Evolutionary conservation across 352 stramenopile genomes (phyloP).

Genomic region (Ophiocytium majus): DNA sequence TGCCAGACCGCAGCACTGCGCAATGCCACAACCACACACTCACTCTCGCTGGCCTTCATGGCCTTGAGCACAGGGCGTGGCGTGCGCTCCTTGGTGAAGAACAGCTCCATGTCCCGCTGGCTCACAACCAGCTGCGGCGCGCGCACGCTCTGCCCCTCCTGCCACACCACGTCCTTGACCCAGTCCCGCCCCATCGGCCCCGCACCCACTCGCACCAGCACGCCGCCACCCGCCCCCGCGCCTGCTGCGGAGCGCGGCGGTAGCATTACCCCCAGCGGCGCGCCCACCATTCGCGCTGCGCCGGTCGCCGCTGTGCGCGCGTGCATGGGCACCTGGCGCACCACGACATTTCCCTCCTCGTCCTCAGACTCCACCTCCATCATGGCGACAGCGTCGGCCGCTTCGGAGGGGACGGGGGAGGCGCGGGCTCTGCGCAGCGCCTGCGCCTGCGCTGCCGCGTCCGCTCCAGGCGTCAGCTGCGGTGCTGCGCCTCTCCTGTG

Average conservation of each 20-base stretch:
- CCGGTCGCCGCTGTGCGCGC: background rate
- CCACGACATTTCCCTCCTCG: constrained; percentile 7
- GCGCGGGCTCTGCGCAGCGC: background rate
- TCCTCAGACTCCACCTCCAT: constrained; percentile 16
- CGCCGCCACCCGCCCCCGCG: background rate
- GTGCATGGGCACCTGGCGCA: background rate
- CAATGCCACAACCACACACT: too few species aligned
- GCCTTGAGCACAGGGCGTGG: background rate
- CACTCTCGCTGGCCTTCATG: background rate
- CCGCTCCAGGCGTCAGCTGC: background rate
- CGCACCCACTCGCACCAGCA: background rate
- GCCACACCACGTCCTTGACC: constrained; percentile 19
- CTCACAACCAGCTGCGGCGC: constrained; percentile 6
- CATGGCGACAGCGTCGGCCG: background rate
- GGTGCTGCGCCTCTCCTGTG: background rate
- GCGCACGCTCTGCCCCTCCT: background rate
- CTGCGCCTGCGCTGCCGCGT: background rate
- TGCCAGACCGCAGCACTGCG: background rate
- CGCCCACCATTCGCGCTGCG: background rate
- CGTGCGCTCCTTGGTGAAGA: background rate
- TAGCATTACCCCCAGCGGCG: too few species aligned
- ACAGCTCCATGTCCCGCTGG: constrained; percentile 6
- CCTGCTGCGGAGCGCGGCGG: background rate
- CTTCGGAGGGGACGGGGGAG: background rate
- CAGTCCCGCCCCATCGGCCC: constrained; percentile 16